Conservation (phyloP, 805 yeast species). For the Kodamaea restingae region DNA sequence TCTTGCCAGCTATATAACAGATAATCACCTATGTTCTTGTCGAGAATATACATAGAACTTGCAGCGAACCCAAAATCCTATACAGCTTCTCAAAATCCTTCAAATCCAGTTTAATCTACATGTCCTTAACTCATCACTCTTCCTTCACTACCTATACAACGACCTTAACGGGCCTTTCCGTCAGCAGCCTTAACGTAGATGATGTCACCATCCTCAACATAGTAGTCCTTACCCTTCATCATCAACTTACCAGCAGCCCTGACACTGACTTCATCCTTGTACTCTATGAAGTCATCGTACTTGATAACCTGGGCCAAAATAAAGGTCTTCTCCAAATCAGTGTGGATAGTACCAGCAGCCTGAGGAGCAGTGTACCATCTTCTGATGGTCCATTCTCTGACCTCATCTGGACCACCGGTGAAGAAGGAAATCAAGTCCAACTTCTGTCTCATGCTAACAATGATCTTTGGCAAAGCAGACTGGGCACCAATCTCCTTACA, state of each 20-base stretch:
- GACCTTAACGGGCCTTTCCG: conserved; percentile 60
- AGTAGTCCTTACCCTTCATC: conserved; percentile 92
- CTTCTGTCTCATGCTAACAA: conserved; percentile 81
- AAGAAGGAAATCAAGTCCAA: conserved; percentile 87
- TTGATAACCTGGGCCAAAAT: conserved; percentile 91
- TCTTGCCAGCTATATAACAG: no score
- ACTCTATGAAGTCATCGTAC: conserved; percentile 71
- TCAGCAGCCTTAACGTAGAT: conserved; percentile 92
- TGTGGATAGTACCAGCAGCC: conserved; percentile 97
- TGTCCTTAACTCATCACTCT: no score
- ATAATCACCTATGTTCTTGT: no score
- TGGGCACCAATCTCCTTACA: conserved; percentile 67
- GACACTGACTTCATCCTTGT: conserved; percentile 72
- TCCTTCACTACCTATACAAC: not conserved
- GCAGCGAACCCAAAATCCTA: no score
- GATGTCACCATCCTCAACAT: conserved; percentile 92
- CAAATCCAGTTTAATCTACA: no score
- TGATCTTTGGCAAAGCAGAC: conserved; percentile 82
- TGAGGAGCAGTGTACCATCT: conserved; percentile 92
- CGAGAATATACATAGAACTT: no score
- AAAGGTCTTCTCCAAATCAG: conserved; percentile 91
- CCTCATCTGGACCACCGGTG: conserved; percentile 95
- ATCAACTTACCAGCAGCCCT: conserved; percentile 84
- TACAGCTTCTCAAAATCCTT: no score
- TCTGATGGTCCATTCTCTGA: conserved; percentile 97